Evolutionary conservation across 1,139 yeast genomes (phyloP).

Genomic region (Taiozyma sp.): DNA sequence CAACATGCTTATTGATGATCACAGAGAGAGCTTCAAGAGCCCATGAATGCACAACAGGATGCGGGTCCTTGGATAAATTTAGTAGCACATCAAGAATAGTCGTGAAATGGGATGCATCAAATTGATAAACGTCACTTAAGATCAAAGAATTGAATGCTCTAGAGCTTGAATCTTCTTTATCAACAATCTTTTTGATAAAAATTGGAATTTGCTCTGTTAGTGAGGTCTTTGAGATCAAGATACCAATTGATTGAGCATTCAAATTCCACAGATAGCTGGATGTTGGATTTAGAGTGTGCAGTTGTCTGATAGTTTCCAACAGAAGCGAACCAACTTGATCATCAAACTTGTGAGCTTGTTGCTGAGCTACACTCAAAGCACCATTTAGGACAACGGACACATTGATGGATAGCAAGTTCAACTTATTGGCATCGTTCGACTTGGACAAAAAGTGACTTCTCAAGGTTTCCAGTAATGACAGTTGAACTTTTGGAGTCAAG

Average conservation of each 20-base stretch:
- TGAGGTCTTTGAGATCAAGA: constrained; percentile 41
- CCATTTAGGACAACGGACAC: constrained; percentile 61
- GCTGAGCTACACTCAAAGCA: constrained; percentile 32
- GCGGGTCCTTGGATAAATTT: constrained; percentile 72
- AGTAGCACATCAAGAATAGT: constrained; percentile 51
- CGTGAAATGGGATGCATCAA: constrained; percentile 39
- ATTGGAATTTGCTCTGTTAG: constrained; percentile 48
- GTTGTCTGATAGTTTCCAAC: constrained; percentile 51
- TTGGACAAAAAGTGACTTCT: constrained; percentile 46
- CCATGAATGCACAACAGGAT: constrained; percentile 77
- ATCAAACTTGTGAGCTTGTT: constrained; percentile 12
- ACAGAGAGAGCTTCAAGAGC: constrained; percentile 56
- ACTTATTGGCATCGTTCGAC: constrained; percentile 31
- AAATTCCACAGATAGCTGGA: constrained; percentile 35
- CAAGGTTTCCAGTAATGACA: constrained; percentile 77
- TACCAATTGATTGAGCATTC: constrained; percentile 68
- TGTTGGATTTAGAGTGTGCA: constrained; percentile 26
- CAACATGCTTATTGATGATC: constrained; percentile 53
- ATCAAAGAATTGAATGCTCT: constrained; percentile 64
- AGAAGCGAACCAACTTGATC: constrained; percentile 43
- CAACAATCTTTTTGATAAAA: constrained; percentile 58
- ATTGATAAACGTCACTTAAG: constrained; percentile 55
- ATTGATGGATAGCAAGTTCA: constrained; percentile 55
- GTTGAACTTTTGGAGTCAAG: constrained; percentile 77
- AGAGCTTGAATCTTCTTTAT: constrained; percentile 52